Evolutionary conservation across 2,329 filamentous ascomycete genomes (phyloP).

Genomic region (Fusarium robinianum): DNA sequence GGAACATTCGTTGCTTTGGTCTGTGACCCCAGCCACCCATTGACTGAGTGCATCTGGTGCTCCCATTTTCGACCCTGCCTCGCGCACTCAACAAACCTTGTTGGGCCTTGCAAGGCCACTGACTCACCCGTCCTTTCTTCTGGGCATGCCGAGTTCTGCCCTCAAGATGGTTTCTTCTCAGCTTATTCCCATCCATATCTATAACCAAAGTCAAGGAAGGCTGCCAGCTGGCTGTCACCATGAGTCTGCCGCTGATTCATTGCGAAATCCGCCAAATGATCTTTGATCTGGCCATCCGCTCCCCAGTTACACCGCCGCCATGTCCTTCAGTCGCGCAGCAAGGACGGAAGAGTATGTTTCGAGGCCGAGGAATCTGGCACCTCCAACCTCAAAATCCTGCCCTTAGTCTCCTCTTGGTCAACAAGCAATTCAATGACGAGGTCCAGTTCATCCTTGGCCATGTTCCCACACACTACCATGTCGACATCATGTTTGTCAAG

Average conservation of each 20-base stretch:
- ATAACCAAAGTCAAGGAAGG: no score
- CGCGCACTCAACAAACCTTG: no score
- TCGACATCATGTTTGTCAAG: constrained; percentile 21
- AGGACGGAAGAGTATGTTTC: background rate
- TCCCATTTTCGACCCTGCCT: no score
- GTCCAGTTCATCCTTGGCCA: background rate
- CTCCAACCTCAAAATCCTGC: background rate
- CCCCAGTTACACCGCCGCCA: background rate
- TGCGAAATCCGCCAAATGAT: constrained; percentile 10
- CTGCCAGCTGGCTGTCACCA: no score
- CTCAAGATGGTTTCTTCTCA: no score
- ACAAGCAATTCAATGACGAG: background rate
- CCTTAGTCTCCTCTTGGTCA: background rate
- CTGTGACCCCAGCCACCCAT: no score
- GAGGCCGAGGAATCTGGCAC: background rate
- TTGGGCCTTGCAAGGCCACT: no score
- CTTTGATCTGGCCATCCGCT: constrained; percentile 1
- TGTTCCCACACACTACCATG: background rate
- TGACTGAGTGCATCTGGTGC: no score
- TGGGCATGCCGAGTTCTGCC: no score
- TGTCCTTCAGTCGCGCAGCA: constrained; percentile 8
- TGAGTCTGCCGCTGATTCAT: background rate
- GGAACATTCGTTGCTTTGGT: no score
- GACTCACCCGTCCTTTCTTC: no score
- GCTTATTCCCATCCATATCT: no score